Conservation (phyloP, 805 yeast species). For the Kodamaea nitidulidarum region DNA sequence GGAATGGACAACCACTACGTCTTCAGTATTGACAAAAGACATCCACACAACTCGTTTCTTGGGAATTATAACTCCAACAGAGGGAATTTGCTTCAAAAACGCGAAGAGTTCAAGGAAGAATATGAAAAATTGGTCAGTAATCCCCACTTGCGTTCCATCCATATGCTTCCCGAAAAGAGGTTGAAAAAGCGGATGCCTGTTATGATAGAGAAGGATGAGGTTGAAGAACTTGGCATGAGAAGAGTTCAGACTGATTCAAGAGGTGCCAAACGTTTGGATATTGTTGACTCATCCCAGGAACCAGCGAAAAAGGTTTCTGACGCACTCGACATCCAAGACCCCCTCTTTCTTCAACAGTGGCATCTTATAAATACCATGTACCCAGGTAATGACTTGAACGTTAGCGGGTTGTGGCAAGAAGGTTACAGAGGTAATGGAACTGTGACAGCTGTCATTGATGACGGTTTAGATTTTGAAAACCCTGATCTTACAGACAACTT, state of each 20-base stretch:
- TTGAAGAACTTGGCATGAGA: too few relatives aligned
- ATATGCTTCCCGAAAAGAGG: constrained; percentile 49
- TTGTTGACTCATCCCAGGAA: constrained; percentile 49
- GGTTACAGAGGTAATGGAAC: constrained; percentile 79
- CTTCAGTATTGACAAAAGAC: constrained; percentile 50
- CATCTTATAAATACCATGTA: constrained; percentile 71
- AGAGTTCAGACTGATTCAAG: too few relatives aligned
- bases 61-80: constrained; percentile 34
- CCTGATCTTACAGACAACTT: constrained; percentile 70
- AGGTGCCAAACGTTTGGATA: constrained; percentile 4
- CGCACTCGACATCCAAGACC: constrained; percentile 69
- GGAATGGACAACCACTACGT: constrained; percentile 62
- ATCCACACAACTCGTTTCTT: constrained; percentile 29
- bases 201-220: constrained; percentile 20
- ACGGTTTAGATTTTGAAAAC: constrained; percentile 83
- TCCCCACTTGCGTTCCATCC: constrained; percentile 44
- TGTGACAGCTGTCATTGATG: constrained; percentile 88
- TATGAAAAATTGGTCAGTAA: constrained; percentile 23
- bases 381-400: constrained; percentile 85
- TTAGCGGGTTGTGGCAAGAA: constrained; percentile 77
- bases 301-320: constrained; percentile 45
- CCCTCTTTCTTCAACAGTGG: constrained; percentile 85
- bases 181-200: constrained; percentile 60
- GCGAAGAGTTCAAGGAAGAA: constrained; percentile 24
- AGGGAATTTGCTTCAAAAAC: constrained; percentile 15